Evolutionary conservation across 75 land plant genomes (phyloP), one percentile per base, ranked within the genome.

Genomic region (Cunninghamia lanceolata): DNA sequence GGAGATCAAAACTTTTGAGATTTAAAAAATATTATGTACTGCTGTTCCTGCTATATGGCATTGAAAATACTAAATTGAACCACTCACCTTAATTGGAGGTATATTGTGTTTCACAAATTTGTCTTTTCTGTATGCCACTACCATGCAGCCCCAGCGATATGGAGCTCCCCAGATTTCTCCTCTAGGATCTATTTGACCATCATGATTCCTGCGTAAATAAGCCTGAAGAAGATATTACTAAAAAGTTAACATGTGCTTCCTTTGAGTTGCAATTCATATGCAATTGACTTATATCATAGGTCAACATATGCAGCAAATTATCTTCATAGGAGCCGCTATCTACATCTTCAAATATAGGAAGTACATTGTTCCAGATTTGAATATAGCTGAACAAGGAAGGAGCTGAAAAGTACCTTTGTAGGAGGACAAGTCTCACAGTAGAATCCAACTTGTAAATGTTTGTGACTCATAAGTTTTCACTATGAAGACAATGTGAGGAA

Each of bases 71-170:
- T n/a, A 45, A 34, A 80, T 43, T 45, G 52, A 28, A 47, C 40
- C 56, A 84, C 28, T 59, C 85, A 98, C 99, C 98, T 93, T 87
- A 82, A 98, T 94, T n/a, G 94, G 94, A 63, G 91, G 85, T 86
- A 98, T 53, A 39, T 93, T 92, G 83, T 91, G 86, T 89, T 92
- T 93, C 80, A 83, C 85, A 83, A 98, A 96, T 89, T 94, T 94
- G 52, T 86, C 95, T 88, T 92, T 96, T 84, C 93, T 96, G 89
- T 94, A 98, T 15, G 96, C 96, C 84, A 98, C 94, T 50, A 98
- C 97, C 91, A 98, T 91, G 89, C 91, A 88, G 28, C 99, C 98
- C 95, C 96, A 98, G 40, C 99, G 90, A 86, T 98, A 98, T 66
- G 99, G 99, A 75, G 88, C 94, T 42, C 91, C 98, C 98, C 98